Evolutionary conservation across 2,329 filamentous ascomycete species (phyloP).

Genomic region (Ophiocordyceps camponoti-floridani): DNA sequence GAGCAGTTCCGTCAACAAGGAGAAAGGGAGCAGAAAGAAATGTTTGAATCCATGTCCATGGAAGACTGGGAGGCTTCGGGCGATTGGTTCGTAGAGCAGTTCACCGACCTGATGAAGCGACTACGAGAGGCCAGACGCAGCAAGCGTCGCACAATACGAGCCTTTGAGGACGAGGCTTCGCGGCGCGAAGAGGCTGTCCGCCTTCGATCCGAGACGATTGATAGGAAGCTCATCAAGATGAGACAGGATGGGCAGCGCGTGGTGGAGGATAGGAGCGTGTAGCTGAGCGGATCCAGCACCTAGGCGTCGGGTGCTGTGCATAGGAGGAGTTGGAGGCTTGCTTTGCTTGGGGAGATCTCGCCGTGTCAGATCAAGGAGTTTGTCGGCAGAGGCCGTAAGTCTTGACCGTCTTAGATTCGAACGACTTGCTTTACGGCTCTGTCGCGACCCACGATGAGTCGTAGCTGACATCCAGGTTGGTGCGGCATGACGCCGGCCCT

Average conservation of each 20-base stretch:
- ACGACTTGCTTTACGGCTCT: slow-evolving; percentile 39
- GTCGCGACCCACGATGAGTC: slow-evolving; percentile 41
- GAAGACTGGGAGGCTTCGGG: slow-evolving; percentile 41
- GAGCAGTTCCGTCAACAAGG: slow-evolving; percentile 28
- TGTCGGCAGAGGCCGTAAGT: background rate
- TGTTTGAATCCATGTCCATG: slow-evolving; percentile 35
- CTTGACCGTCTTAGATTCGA: slow-evolving; percentile 17
- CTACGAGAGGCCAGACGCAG: slow-evolving; percentile 28
- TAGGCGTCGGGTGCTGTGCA: too few relatives aligned
- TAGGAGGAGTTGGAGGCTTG: slow-evolving; percentile 1
- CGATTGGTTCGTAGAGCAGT: slow-evolving; percentile 40
- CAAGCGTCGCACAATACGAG: slow-evolving; percentile 29
- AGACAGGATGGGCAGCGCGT: slow-evolving; percentile 38
- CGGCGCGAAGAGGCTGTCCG: slow-evolving; percentile 35
- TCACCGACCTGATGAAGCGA: slow-evolving; percentile 27
- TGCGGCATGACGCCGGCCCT: slow-evolving; percentile 36
- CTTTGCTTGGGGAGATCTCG: slow-evolving; percentile 1
- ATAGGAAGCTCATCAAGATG: slow-evolving; percentile 33
- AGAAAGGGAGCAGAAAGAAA: slow-evolving; percentile 25
- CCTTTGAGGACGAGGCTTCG: slow-evolving; percentile 37
- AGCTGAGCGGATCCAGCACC: background rate
- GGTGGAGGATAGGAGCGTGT: slow-evolving; percentile 23
- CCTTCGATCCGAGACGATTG: slow-evolving; percentile 33
- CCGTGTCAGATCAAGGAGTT: background rate
- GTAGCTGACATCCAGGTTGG: slow-evolving; percentile 35